Evolutionary conservation across 2,329 filamentous ascomycete species (phyloP), one percentile per base, ranked within the genome.

Genomic region (Venturia asperata): DNA sequence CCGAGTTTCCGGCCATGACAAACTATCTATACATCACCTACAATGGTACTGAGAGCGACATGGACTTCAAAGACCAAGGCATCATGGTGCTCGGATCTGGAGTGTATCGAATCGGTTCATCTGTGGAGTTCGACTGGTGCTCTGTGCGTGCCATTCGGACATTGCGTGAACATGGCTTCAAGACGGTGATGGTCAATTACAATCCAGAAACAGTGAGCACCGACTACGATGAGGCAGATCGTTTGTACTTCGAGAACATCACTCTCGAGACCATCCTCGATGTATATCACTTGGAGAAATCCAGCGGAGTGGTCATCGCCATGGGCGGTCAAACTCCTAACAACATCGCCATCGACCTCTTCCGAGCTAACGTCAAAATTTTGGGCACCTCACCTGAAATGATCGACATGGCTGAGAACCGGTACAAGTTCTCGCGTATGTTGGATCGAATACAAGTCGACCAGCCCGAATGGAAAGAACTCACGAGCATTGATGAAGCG

Each of bases 71-170:
- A 11, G 94, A 99, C 73, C 87, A 93, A 68, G 94, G 94, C 72
- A 85, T 97, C 67, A 97, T 97, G 92, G 93, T 99, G 10, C 82
- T 97, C 39, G 93, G 93, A 17, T 97, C 92, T 41, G 93, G 93
- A 77, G 92, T 97, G 11, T 97, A 97, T 81, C 87, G 94, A 67
- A 99, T 99, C 69, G 94, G 94, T 69, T 97, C 92, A 0, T 97
- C 93, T 0, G 94, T 99, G 66, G 94, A 99, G 75, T 99, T 99
- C 76, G 94, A 99, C 77, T 99, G 94, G 94, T 97, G 94, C 76
- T 96, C 94, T 5, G 94, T 99, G 37, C 84, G 93, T 67, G 91
- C 94, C 6, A 95, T 97, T 68, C 87, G 93, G 68, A 97, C 94
- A 1, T 83, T 99, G 9, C 86, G 94, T 62, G 85, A 90, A 69